Evolutionary conservation across 2,329 filamentous ascomycete species (phyloP).

Genomic region (Byssoonygena ceratinophila): DNA sequence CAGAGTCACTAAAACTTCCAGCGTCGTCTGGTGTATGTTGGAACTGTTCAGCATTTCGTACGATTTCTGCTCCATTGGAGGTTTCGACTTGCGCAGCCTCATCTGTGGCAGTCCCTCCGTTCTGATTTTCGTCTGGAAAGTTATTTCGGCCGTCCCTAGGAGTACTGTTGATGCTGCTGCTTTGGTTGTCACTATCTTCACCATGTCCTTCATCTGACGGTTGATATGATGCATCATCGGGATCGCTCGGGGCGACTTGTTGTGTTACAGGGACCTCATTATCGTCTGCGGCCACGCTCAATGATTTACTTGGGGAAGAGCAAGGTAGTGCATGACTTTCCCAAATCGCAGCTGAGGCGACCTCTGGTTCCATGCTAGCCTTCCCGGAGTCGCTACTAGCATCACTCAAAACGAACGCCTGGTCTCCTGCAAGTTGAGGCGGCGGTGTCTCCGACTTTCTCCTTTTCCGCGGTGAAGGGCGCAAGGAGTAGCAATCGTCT

Average conservation of each 20-base stretch:
- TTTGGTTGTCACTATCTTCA: background rate
- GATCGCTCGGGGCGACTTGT: background rate
- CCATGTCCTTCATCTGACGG: background rate
- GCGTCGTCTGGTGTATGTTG: background rate
- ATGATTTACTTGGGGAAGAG: background rate
- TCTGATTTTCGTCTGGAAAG: background rate
- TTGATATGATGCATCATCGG: slow-evolving; percentile 1
- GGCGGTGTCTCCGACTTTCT: background rate
- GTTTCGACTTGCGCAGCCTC: background rate
- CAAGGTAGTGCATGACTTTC: background rate
- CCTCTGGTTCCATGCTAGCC: background rate
- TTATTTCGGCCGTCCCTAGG: background rate
- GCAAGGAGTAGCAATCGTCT: background rate
- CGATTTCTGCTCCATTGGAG: background rate
- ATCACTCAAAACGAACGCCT: background rate
- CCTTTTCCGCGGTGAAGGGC: background rate
- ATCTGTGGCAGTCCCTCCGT: background rate
- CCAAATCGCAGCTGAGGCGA: background rate
- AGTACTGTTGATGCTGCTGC: too few species aligned
- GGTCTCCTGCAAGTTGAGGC: background rate
- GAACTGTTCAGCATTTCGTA: background rate
- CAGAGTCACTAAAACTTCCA: background rate
- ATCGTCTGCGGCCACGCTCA: too few species aligned
- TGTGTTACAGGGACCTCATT: background rate
- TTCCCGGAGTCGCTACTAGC: background rate